Percentiles rank a stretch among this genome's conserved stretches.
These are phyloP conservation scores for Salix caprea DNA, from an alignment of 345 rosid species.

Conservation along the genomic window DNA sequence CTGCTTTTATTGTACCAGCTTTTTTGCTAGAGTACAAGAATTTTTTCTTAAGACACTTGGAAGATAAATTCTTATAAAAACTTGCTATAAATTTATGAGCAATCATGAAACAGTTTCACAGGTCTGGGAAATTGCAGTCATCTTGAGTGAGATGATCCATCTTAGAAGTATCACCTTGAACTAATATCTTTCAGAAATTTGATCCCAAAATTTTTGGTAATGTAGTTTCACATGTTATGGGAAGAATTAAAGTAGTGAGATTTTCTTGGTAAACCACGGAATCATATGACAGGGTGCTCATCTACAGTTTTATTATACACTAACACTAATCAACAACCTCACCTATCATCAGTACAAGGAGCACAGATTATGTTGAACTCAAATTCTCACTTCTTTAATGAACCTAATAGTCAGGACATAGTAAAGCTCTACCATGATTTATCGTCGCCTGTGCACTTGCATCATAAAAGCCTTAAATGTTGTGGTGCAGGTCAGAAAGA, in stretches of 20 bases:
- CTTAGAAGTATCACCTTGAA: neutral
- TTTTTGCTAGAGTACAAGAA: neutral
- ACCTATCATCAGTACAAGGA: neutral
- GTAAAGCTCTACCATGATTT: neutral
- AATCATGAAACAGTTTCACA: neutral
- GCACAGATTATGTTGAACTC: too few relatives aligned
- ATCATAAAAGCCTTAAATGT: neutral
- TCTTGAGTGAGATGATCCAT: too few relatives aligned
- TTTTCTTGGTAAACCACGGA: neutral
- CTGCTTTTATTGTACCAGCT: neutral
- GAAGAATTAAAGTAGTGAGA: neutral
- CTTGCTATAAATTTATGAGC: neutral
- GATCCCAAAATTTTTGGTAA: neutral
- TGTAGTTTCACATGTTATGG: neutral
- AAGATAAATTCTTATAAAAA: neutral
- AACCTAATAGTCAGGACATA: too few relatives aligned
- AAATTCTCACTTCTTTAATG: too few relatives aligned
- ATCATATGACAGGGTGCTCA: neutral
- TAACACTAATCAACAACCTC: neutral
- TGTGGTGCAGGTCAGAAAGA: conserved; percentile 54
- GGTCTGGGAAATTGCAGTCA: too few relatives aligned
- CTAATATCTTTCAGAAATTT: neutral
- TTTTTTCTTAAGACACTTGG: neutral
- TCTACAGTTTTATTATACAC: neutral
- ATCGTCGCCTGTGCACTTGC: neutral